Base-by-base conservation (phyloP, 2,329 filamentous ascomycete species). In the Diaporthe eres region DNA sequence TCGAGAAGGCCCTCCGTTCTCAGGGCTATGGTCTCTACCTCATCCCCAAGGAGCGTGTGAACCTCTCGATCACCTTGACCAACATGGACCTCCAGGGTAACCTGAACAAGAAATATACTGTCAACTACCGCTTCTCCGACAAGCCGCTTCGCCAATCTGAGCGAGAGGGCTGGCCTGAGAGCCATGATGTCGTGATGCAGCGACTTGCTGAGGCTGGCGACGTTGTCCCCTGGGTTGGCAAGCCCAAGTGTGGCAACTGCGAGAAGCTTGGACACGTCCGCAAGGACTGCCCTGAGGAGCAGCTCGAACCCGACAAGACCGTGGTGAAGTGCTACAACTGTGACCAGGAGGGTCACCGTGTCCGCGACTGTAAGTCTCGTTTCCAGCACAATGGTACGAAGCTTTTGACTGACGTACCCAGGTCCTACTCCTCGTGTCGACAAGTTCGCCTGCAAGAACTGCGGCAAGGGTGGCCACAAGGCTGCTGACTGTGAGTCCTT, bases 41-140 rank as follows among this genome's bases (percentile, higher is more conserved):
- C 72, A 92, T 94, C 78, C 91, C 90, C 8, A 82, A 90, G 8
- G 89, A 94, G 85, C 89, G 90, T 78, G 84, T 89, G 47, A 82
- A 87, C 8, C 82, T 93, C 42, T 81, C 87, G 0, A 81, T 84
- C 1, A 90, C 91, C 7, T 88, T 92, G 78, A 94, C 91, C 76
- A 92, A 93, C 83, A 93, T 94, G 90, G 92, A 94, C 78, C 85
- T 94, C 1, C 92, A 94, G 80, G 93, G 93, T 7, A 90, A 93
- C 77, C 85, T 93, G 28, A 88, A 89, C 75, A 92, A 91, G 82
- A 92, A 91, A 81, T 94, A 89, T 79, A 89, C 88, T 0, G 86
- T 94, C 68, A 90, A 90, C 0, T 91, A 92, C 80, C 90, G 93
- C 67, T 91, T 92, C 78, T 87, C 87, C 1, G 83, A 88, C 44